Percentiles rank a stretch among this genome's conserved stretches.
Conservation (phyloP, 2,329 filamentous ascomycete genomes). For the Sporothrix brasiliensis region DNA sequence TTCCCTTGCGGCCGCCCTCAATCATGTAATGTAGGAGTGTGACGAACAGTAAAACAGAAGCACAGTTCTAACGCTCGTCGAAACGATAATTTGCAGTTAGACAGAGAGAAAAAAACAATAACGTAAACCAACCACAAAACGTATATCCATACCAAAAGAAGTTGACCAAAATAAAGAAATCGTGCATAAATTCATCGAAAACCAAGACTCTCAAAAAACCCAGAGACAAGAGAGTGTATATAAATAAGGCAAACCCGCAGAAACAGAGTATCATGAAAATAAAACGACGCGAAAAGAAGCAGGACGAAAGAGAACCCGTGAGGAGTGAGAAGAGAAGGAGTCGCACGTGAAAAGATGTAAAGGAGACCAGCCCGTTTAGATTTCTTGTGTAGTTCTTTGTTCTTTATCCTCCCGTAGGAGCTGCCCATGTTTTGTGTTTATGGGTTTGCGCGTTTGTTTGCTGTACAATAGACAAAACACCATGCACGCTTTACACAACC, state of each 20-base stretch:
- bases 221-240: not conserved
- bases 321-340: slow-evolving; percentile 3
- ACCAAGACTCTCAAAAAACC: not conserved
- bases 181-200: slow-evolving; percentile 16
- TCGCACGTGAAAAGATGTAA: not conserved
- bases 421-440: not conserved
- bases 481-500: slow-evolving; percentile 40
- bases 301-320: not conserved
- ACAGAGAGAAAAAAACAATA: not conserved
- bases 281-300: not conserved
- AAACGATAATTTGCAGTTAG: slow-evolving; percentile 12
- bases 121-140: not conserved
- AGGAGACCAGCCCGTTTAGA: slow-evolving; percentile 28
- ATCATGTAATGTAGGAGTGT: not conserved
- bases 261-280: slow-evolving; percentile 6
- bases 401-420: slow-evolving; percentile 16
- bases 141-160: too few species aligned
- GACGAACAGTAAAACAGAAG: not conserved
- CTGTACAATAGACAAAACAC: not conserved
- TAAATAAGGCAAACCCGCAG: not conserved
- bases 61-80: not conserved
- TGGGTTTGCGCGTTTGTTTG: not conserved
- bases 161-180: not conserved
- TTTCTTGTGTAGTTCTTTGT: slow-evolving; percentile 1
- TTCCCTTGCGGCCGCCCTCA: slow-evolving; percentile 19